phyloP scores from a whole-genome alignment of 164 flowering plant genomes.

The Dillenia turbinata region DNA sequence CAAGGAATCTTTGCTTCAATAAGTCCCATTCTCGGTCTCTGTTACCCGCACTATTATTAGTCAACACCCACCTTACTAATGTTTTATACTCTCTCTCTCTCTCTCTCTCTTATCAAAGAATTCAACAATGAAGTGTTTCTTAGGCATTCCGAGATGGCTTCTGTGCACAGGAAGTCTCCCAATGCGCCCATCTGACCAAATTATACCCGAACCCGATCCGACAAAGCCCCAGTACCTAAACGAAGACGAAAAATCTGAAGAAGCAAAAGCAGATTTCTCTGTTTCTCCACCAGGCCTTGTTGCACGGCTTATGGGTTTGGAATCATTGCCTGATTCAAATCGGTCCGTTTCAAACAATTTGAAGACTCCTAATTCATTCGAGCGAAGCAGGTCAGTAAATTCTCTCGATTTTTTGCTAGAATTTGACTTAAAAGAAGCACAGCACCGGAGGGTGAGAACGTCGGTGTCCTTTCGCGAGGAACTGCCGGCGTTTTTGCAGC shows the following conservation, averaged over 20 bases:
- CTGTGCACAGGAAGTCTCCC: constrained; percentile 38
- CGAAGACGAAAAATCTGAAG: not conserved
- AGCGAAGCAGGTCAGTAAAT: constrained; percentile 60
- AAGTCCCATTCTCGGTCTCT: too few species aligned
- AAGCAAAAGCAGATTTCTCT: constrained; percentile 1
- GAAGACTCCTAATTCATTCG: constrained; percentile 15
- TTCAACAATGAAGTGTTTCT: constrained; percentile 32
- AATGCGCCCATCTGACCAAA: constrained; percentile 38
- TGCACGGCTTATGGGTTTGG: constrained; percentile 69
- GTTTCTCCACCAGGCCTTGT: constrained; percentile 46
- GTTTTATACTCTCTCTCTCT: too few species aligned
- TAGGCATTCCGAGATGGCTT: constrained; percentile 32
- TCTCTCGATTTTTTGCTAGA: constrained; percentile 40
- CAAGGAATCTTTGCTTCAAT: too few species aligned
- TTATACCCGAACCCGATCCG: constrained; percentile 5
- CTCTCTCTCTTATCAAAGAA: not conserved
- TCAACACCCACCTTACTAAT: too few species aligned
- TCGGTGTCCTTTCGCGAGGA: constrained; percentile 62
- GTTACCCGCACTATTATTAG: too few species aligned
- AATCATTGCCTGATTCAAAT: constrained; percentile 31
- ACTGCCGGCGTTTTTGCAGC: constrained; percentile 19
- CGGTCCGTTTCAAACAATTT: constrained; percentile 9
- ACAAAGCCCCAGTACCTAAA: not conserved
- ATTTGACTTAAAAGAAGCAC: constrained; percentile 14
- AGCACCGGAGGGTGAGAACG: constrained; percentile 43